These are phyloP conservation scores for Spatholobus suberectus DNA, from an alignment of 306 rosid genomes.

Conservation along the genomic window DNA sequence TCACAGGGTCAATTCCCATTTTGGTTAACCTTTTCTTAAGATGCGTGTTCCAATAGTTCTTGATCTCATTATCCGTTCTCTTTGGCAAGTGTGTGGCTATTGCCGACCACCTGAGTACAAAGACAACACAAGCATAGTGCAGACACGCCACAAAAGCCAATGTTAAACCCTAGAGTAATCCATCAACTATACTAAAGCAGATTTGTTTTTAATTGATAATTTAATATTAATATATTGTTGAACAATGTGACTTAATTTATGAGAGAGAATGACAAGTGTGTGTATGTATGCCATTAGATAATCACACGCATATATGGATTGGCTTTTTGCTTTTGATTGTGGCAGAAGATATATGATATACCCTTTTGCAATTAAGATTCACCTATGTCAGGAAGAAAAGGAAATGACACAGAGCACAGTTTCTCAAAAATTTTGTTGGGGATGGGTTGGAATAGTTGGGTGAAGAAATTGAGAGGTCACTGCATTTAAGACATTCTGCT, in stretches of 20 bases:
- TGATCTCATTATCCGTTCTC: constrained; percentile 96
- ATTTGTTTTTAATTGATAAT: background rate
- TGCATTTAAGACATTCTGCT: constrained; percentile 61
- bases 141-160: constrained; percentile 31
- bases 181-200: constrained; percentile 23
- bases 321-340: background rate
- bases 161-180: constrained; percentile 41
- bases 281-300: background rate
- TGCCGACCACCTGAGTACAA: constrained; percentile 89
- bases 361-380: constrained; percentile 43
- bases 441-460: constrained; percentile 40
- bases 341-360: constrained; percentile 17
- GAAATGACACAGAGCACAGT: constrained; percentile 49
- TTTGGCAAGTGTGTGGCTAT: constrained; percentile 98
- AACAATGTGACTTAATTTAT: background rate
- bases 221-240: background rate
- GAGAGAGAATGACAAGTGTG: background rate
- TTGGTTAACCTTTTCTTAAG: constrained; percentile 90
- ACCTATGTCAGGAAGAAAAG: constrained; percentile 50
- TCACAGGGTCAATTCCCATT: constrained; percentile 96
- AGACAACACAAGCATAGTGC: constrained; percentile 31
- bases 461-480: constrained; percentile 56
- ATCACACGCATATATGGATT: constrained; percentile 30
- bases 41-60: constrained; percentile 99
- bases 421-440: constrained; percentile 31